Percentiles rank a stretch among this genome's conserved stretches.
Evolutionary conservation across 768 basidiomycete genomes (phyloP).

Genomic region (Rhizopogon roseolus): DNA sequence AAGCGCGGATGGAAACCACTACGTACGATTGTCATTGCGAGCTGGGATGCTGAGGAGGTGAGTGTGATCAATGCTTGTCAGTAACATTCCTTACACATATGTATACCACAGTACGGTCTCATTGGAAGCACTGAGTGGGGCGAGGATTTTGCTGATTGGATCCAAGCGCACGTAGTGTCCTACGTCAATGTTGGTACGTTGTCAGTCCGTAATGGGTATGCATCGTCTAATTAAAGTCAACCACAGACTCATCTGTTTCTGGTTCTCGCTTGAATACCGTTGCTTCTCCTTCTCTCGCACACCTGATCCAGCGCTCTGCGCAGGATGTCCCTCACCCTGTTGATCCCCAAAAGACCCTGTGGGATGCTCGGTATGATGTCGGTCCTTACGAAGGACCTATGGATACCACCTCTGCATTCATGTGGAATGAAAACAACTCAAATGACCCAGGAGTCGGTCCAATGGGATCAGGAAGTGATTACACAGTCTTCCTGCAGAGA

Average conservation of each 20-base stretch:
- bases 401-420: conserved; percentile 38
- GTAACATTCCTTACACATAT: conserved; percentile 1
- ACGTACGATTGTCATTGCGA: conserved; percentile 69
- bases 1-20: conserved; percentile 63
- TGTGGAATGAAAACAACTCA: conserved; percentile 34
- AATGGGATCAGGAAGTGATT: conserved; percentile 88
- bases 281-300: conserved; percentile 64
- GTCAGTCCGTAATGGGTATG: background rate
- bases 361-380: conserved; percentile 51
- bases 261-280: conserved; percentile 46
- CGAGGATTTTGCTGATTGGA: conserved; percentile 85
- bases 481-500: conserved; percentile 85
- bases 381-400: conserved; percentile 43
- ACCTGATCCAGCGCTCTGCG: conserved; percentile 50
- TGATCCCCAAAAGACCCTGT: conserved; percentile 45
- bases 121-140: conserved; percentile 91
- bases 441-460: conserved; percentile 34
- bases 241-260: conserved; percentile 47
- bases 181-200: conserved; percentile 76
- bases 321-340: conserved; percentile 54
- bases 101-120: conserved; percentile 48
- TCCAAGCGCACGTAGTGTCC: conserved; percentile 73
- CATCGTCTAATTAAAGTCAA: conserved; percentile 2
- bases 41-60: conserved; percentile 79
- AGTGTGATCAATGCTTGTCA: conserved; percentile 2